Percentiles rank a stretch among this genome's conserved stretches.
These are phyloP conservation scores for Ilex aquifolium DNA, from an alignment of 257 asterid genomes.

Conservation along the genomic window DNA sequence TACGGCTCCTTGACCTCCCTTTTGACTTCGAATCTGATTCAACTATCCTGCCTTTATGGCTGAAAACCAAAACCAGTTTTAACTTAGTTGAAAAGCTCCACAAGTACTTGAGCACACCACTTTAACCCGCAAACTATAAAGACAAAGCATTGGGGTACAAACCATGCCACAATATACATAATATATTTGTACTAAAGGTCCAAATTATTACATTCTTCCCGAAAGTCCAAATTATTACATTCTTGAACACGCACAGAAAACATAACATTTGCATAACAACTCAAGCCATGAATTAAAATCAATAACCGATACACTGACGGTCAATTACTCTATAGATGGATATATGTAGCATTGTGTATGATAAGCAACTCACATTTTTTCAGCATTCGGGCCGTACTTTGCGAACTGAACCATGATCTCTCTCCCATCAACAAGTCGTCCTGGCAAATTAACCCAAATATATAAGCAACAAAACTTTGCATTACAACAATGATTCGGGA, in stretches of 20 bases:
- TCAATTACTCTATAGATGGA: no score
- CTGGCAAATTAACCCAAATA: conserved; percentile 24
- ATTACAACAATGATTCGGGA: no score
- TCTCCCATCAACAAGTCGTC: conserved; percentile 92
- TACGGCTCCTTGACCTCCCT: conserved; percentile 81
- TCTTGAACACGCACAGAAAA: no score
- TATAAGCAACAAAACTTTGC: not conserved
- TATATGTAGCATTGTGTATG: not conserved
- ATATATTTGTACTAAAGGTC: not conserved
- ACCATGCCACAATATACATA: not conserved
- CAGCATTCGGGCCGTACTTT: conserved; percentile 96
- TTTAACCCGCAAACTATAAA: not conserved
- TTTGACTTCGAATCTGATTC: conserved; percentile 64
- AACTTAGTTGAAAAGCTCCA: not conserved
- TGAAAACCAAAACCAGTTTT: conserved; percentile 6
- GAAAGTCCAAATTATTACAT: no score
- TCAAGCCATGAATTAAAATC: no score
- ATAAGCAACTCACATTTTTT: conserved; percentile 55
- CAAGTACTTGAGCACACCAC: not conserved
- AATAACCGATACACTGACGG: no score
- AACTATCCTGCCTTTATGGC: conserved; percentile 73
- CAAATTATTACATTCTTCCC: no score
- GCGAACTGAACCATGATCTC: conserved; percentile 99
- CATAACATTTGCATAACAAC: no score
- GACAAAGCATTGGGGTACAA: not conserved